Conservation (phyloP, 192 early-diverging fungal genomes). For the Backusella sp. region DNA sequence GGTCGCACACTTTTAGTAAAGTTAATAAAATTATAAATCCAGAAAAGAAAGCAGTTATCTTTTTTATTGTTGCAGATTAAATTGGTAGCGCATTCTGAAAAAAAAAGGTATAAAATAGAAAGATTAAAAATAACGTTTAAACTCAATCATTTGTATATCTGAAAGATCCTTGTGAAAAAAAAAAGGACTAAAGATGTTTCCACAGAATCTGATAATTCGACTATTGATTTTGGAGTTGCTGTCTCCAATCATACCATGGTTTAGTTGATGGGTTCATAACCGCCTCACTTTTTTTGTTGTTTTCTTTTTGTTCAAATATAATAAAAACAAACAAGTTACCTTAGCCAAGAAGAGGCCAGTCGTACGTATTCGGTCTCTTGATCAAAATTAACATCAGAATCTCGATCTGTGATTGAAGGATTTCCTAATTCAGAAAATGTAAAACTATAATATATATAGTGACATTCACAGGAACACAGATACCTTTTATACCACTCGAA, state of each 20-base stretch:
- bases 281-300: background rate
- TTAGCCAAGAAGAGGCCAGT: background rate
- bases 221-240: background rate
- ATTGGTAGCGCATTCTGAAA: background rate
- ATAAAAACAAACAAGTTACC: background rate
- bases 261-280: background rate
- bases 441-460: background rate
- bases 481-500: background rate
- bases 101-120: background rate
- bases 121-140: slow-evolving; percentile 5
- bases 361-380: slow-evolving; percentile 2
- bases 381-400: background rate
- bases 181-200: background rate
- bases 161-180: background rate
- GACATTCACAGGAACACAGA: slow-evolving; percentile 3
- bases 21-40: background rate
- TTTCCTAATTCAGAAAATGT: background rate
- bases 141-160: background rate
- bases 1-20: background rate
- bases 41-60: background rate
- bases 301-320: background rate
- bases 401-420: slow-evolving; percentile 5
- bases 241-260: background rate
- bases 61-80: background rate
- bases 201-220: slow-evolving; percentile 10